Evolutionary conservation across 2,329 filamentous ascomycete genomes (phyloP).

Genomic region (Trichoderma breve): DNA sequence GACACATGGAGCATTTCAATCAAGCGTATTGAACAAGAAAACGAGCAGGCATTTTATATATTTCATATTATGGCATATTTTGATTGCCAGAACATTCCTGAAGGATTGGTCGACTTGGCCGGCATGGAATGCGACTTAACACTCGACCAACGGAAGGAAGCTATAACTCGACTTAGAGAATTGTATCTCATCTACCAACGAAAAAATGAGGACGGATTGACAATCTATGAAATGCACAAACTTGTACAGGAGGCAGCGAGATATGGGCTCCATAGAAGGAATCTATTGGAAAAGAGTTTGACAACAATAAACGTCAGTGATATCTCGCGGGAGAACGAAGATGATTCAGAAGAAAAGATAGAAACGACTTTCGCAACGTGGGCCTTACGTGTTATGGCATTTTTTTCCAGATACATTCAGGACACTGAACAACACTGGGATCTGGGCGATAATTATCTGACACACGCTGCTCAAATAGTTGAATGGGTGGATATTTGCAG

Average conservation of each 20-base stretch:
- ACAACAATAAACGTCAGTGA: not conserved
- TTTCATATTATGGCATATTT: not conserved
- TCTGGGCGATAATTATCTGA: not conserved
- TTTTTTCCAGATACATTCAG: accelerated
- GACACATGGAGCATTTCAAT: not conserved
- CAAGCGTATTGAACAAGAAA: not conserved
- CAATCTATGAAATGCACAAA: not conserved
- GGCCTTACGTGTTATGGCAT: not conserved
- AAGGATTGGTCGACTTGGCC: accelerated
- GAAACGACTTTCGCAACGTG: not conserved
- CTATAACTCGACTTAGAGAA: not conserved
- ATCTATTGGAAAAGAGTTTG: too few species aligned
- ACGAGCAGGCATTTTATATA: not conserved
- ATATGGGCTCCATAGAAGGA: not conserved
- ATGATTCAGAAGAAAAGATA: not conserved
- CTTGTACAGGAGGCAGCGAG: not conserved
- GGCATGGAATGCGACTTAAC: too few species aligned
- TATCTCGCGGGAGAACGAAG: too few species aligned
- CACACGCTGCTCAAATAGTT: not conserved
- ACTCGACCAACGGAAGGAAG: too few species aligned
- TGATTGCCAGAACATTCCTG: not conserved
- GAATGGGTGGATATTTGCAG: not conserved
- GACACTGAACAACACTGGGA: accelerated
- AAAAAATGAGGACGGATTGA: accelerated
- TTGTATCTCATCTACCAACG: not conserved